phyloP scores from a whole-genome alignment of 1,284 basidiomycete species.

The Kalmanozyma brasiliensis region DNA sequence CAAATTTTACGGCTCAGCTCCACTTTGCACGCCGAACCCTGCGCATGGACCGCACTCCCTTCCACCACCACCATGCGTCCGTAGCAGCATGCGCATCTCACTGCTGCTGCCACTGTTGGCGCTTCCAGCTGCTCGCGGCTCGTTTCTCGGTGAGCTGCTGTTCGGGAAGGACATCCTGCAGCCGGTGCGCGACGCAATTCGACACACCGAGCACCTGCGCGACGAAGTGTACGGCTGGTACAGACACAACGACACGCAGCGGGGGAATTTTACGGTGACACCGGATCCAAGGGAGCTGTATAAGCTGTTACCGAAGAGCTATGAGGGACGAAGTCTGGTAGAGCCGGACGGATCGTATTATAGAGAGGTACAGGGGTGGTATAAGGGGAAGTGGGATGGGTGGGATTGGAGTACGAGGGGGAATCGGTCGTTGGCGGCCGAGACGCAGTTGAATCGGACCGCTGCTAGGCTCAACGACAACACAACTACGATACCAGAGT shows the following conservation, averaged over 20 bases:
- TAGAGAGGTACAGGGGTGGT: conserved; percentile 33
- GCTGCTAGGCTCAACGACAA: background rate
- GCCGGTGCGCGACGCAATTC: conserved; percentile 31
- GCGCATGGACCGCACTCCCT: background rate
- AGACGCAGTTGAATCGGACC: conserved; percentile 24
- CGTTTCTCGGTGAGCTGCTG: conserved; percentile 13
- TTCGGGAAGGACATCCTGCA: conserved; percentile 35
- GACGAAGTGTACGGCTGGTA: conserved; percentile 36
- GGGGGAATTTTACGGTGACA: conserved; percentile 38
- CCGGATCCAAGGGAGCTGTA: conserved; percentile 22
- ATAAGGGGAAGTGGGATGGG: conserved; percentile 43
- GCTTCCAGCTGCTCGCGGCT: conserved; percentile 8
- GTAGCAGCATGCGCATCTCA: background rate
- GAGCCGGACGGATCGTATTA: conserved; percentile 35
- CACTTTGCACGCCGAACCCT: background rate
- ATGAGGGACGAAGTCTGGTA: conserved; percentile 13
- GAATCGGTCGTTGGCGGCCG: conserved; percentile 27
- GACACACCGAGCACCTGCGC: conserved; percentile 26
- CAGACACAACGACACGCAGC: conserved; percentile 27
- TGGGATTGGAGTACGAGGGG: conserved; percentile 36
- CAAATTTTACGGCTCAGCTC: conserved; percentile 1
- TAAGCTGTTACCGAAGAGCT: conserved; percentile 19
- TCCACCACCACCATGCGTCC: background rate
- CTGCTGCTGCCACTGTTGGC: background rate
- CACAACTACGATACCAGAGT: background rate